Conservation (phyloP, 139 green algal genomes). For the Desmodesmus armatus region DNA sequence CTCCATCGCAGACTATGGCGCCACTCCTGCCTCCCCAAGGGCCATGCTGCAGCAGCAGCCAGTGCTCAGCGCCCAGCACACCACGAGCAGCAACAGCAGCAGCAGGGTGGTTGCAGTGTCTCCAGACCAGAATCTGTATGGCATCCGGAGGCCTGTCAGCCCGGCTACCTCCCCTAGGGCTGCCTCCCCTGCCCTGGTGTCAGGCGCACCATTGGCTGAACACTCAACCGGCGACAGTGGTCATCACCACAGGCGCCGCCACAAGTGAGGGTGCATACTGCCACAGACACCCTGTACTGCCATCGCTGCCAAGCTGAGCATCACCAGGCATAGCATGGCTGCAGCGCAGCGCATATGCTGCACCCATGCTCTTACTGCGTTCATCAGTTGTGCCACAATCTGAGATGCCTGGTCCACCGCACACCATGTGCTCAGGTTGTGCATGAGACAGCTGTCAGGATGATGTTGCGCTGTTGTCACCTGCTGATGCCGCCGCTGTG, state of each 20-base stretch:
- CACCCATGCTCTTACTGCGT: background rate
- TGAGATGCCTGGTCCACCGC: too few species aligned
- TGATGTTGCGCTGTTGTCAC: too few species aligned
- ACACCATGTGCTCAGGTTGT: too few species aligned
- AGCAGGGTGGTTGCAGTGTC: background rate
- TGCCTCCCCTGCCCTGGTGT: constrained; percentile 2
- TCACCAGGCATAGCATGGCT: background rate
- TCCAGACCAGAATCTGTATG: background rate
- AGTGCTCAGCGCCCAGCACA: too few species aligned
- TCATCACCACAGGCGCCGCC: too few species aligned
- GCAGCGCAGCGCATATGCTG: background rate
- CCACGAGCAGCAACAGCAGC: background rate
- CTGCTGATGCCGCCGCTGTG: background rate
- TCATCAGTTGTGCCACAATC: background rate
- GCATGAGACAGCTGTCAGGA: too few species aligned
- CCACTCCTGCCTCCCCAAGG: too few species aligned
- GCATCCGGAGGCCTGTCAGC: background rate
- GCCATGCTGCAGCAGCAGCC: too few species aligned
- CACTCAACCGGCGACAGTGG: background rate
- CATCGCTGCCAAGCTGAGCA: background rate
- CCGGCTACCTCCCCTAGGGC: background rate
- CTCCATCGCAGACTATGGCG: too few species aligned
- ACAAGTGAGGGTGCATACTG: too few species aligned
- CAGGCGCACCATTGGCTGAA: background rate
- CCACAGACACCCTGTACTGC: background rate